Evolutionary conservation across 306 rosid genomes (phyloP).

Genomic region (Macrotyloma uniflorum): DNA sequence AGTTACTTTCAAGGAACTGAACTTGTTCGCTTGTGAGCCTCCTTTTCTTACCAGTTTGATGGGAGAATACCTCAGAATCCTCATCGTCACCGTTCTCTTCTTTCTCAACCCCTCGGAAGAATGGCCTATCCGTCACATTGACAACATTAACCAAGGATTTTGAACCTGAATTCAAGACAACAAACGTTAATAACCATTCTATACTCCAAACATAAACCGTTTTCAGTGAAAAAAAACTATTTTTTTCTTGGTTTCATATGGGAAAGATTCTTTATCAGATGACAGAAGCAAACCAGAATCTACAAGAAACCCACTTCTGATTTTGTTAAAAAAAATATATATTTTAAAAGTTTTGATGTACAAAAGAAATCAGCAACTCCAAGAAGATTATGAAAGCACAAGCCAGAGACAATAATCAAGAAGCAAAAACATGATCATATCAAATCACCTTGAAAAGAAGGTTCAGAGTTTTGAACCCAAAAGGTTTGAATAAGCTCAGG

Average conservation of each 20-base stretch:
- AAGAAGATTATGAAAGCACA: too few species aligned
- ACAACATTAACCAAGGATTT: constrained; percentile 50
- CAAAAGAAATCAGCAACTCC: background rate
- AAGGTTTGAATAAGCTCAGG: constrained; percentile 50
- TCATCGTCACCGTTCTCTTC: constrained; percentile 56
- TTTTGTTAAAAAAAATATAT: background rate
- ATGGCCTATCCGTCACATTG: constrained; percentile 41
- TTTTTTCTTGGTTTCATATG: background rate
- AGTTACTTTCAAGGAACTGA: constrained; percentile 65
- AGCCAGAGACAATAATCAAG: background rate
- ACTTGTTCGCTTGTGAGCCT: constrained; percentile 67
- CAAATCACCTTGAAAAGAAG: constrained; percentile 54
- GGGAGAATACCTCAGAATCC: constrained; percentile 47
- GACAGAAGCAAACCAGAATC: background rate
- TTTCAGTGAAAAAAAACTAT: background rate
- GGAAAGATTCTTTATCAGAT: background rate
- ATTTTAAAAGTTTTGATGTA: background rate
- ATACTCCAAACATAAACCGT: background rate
- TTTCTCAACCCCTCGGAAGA: constrained; percentile 43
- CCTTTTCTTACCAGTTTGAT: constrained; percentile 69
- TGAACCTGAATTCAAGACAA: constrained; percentile 51
- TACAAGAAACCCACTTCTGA: background rate
- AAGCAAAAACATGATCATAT: background rate
- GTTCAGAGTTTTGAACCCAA: constrained; percentile 51
- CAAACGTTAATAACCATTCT: background rate